Conservation (phyloP, 2,329 filamentous ascomycete genomes). For the Leptographium radiaticola region DNA sequence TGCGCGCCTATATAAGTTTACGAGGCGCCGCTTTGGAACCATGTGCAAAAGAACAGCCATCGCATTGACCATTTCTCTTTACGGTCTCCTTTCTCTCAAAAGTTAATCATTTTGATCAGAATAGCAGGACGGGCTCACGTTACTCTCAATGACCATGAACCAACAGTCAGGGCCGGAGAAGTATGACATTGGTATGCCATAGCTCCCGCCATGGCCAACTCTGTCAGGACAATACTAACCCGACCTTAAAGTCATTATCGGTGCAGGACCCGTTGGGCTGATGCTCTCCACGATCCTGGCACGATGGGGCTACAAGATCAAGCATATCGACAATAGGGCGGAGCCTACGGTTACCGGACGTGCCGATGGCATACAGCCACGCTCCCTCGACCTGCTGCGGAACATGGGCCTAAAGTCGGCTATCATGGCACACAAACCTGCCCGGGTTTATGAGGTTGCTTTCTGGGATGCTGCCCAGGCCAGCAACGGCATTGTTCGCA, state of each 20-base stretch:
- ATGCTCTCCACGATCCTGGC: conserved; percentile 79
- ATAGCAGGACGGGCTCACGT: not conserved
- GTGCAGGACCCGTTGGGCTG: conserved; percentile 78
- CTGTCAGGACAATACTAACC: not conserved
- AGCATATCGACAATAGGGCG: conserved; percentile 83
- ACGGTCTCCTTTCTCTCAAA: too few species aligned
- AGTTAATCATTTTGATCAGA: too few species aligned
- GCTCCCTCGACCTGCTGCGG: conserved; percentile 71
- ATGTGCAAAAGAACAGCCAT: too few species aligned
- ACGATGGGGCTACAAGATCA: conserved; percentile 89
- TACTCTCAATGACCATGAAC: not conserved
- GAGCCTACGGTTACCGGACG: conserved; percentile 77
- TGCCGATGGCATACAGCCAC: conserved; percentile 83
- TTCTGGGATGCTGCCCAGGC: conserved; percentile 55
- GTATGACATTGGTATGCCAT: not conserved
- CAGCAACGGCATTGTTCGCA: conserved; percentile 46
- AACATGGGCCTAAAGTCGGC: conserved; percentile 83
- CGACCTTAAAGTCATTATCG: conserved; percentile 58
- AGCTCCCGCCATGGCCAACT: not conserved
- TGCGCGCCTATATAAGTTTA: too few species aligned
- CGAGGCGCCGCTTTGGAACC: too few species aligned
- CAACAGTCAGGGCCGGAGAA: not conserved
- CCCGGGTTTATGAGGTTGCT: conserved; percentile 68
- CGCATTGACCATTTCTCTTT: too few species aligned
- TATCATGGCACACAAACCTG: conserved; percentile 79